phyloP scores from a whole-genome alignment of 352 stramenopile species.

The Phytophthora pluvialis region DNA sequence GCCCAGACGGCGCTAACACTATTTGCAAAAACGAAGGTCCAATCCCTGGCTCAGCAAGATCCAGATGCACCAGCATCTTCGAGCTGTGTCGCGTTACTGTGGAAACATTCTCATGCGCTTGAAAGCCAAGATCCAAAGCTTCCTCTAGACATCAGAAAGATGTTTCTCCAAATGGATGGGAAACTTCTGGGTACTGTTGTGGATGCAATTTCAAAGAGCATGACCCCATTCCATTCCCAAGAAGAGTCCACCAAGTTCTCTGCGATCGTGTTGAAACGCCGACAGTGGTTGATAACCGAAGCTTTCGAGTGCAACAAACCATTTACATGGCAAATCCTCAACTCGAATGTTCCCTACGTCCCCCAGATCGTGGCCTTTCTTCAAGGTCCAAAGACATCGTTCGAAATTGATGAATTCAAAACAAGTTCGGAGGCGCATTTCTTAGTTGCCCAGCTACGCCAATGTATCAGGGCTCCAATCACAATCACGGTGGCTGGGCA shows the following conservation, averaged over 20 bases:
- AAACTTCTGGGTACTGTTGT: conserved; percentile 11
- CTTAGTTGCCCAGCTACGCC: background rate
- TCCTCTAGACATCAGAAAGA: conserved; percentile 1
- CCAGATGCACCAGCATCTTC: background rate
- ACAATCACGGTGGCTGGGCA: conserved; percentile 4
- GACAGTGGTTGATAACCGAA: conserved; percentile 25
- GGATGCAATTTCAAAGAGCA: conserved; percentile 2
- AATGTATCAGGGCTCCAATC: conserved; percentile 16
- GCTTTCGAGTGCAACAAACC: conserved; percentile 14
- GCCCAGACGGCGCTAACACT: conserved; percentile 4
- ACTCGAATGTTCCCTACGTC: conserved; percentile 6
- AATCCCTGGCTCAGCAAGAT: background rate
- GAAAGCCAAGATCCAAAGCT: background rate
- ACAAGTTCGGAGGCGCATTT: conserved; percentile 7
- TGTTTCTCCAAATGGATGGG: conserved; percentile 9
- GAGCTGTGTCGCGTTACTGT: conserved; percentile 10
- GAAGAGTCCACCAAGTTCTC: conserved; percentile 1
- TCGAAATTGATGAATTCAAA: conserved; percentile 3
- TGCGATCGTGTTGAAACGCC: conserved; percentile 13
- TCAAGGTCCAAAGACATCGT: background rate
- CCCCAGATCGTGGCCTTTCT: conserved; percentile 10
- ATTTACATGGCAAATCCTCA: conserved; percentile 19
- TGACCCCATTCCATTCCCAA: background rate
- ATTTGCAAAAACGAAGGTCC: conserved; percentile 12
- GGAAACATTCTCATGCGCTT: conserved; percentile 2